Conservation (phyloP, 2,329 filamentous ascomycete genomes). For the Aspergillus sp. region DNA sequence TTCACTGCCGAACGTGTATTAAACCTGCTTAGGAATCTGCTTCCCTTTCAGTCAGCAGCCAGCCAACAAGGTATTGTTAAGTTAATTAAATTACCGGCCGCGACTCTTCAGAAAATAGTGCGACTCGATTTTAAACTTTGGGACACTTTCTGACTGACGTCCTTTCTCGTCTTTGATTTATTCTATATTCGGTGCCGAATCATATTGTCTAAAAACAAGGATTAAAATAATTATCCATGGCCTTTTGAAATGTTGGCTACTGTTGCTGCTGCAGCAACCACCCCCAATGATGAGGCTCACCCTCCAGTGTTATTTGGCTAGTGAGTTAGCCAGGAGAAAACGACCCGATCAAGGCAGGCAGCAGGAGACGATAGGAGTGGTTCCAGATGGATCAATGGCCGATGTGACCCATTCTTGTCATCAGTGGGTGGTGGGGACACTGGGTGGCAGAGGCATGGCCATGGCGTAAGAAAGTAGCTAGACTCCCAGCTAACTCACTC, state of each 20-base stretch:
- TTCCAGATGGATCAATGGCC: background rate
- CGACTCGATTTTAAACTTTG: background rate
- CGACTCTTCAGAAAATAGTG: background rate
- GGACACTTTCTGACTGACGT: background rate
- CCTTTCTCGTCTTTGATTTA: background rate
- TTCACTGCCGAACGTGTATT: background rate
- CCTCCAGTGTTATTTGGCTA: background rate
- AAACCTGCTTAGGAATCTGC: background rate
- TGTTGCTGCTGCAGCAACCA: background rate
- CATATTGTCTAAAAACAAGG: background rate
- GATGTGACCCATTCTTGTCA: slow-evolving; percentile 15
- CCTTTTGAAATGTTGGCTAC: background rate
- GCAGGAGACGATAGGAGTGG: background rate
- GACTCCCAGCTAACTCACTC: background rate
- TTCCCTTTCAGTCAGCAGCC: background rate
- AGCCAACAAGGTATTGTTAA: slow-evolving; percentile 1
- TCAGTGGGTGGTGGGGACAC: slow-evolving; percentile 12
- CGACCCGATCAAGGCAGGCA: background rate
- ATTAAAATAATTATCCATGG: background rate
- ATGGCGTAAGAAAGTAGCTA: slow-evolving; percentile 13
- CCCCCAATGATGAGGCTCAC: background rate
- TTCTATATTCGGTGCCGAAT: background rate
- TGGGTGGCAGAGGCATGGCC: slow-evolving; percentile 15
- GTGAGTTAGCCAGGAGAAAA: background rate
- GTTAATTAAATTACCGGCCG: background rate